Conservation (phyloP, 2,329 filamentous ascomycete genomes). For the Colletotrichum aenigma region DNA sequence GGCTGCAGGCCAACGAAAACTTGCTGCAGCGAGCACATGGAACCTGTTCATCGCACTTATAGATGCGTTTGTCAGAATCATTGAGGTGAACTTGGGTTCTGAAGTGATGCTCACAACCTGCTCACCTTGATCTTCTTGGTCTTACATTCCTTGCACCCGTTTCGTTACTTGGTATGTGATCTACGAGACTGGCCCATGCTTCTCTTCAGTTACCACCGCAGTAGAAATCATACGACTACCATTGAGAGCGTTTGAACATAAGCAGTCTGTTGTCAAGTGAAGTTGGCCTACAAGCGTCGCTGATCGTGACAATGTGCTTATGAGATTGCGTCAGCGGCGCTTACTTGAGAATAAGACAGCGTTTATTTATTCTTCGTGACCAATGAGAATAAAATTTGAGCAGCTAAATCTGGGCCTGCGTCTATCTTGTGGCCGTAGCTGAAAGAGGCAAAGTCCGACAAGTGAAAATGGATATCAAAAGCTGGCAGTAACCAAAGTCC, state of each 20-base stretch:
- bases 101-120: too few relatives aligned
- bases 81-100: not conserved
- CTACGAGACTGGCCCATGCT: not conserved
- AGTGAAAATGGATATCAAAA: not conserved
- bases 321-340: not conserved
- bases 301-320: not conserved
- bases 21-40: not conserved
- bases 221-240: accelerated
- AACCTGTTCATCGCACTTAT: not conserved
- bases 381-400: not conserved
- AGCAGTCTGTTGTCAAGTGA: not conserved
- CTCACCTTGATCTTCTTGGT: not conserved
- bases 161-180: not conserved
- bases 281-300: not conserved
- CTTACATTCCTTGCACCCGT: not conserved
- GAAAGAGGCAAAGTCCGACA: not conserved
- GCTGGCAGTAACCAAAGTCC: not conserved
- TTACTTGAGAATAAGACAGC: not conserved
- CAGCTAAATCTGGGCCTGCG: not conserved
- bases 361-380: not conserved
- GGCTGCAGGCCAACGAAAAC: not conserved
- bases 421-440: not conserved
- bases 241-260: not conserved
- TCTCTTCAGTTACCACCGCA: not conserved
- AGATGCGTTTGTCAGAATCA: not conserved